These are phyloP conservation scores for Paramecium bursaria DNA, from an alignment of 73 alveolate species.

Conservation along the genomic window DNA sequence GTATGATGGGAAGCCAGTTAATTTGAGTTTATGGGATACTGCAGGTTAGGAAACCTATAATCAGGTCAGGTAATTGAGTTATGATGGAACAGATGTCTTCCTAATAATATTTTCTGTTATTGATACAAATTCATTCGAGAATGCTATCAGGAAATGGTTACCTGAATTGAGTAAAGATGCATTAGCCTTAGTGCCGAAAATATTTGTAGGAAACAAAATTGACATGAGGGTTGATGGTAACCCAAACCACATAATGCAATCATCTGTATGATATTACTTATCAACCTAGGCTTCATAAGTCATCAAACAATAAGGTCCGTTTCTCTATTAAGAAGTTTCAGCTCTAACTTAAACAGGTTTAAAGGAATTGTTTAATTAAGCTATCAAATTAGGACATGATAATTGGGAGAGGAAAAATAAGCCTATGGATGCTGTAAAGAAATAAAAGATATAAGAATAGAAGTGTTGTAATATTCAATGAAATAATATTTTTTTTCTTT, in stretches of 20 bases:
- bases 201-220: constrained; percentile 80
- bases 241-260: constrained; percentile 47
- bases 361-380: constrained; percentile 58
- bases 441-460: constrained; percentile 3
- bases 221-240: constrained; percentile 72
- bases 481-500: too few species aligned
- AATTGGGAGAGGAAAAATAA: constrained; percentile 17
- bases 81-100: constrained; percentile 83
- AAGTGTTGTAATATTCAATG: not conserved
- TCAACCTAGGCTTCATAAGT: constrained; percentile 55
- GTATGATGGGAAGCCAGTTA: constrained; percentile 68
- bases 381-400: constrained; percentile 48
- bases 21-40: constrained; percentile 84
- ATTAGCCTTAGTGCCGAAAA: constrained; percentile 71
- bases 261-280: constrained; percentile 14
- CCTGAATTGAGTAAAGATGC: constrained; percentile 74
- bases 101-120: constrained; percentile 77
- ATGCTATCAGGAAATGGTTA: constrained; percentile 77
- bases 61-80: constrained; percentile 77
- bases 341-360: constrained; percentile 72
- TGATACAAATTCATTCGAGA: constrained; percentile 73
- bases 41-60: constrained; percentile 88
- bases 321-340: constrained; percentile 55
- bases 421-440: constrained; percentile 1
- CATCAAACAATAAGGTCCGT: not conserved